Base-by-base conservation (phyloP, 2,329 filamentous ascomycete species). In the Colletotrichum plurivorum region DNA sequence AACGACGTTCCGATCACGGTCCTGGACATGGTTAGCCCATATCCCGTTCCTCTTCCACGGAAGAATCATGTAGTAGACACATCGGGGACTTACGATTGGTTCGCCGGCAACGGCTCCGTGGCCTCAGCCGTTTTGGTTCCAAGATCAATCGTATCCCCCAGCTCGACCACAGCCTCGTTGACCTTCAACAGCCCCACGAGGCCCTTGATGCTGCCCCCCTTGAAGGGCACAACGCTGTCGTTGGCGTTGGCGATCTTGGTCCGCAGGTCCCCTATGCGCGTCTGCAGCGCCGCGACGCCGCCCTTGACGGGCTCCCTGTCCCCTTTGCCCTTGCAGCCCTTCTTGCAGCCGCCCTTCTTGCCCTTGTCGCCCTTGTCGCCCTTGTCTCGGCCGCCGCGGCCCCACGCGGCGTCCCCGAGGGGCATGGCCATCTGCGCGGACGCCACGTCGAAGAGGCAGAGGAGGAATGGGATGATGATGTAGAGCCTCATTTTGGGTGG, bases 81-180 rank as follows among this genome's bases (percentile, higher is more conserved):
- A n/a, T n/a, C n/a, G n/a, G n/a, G n/a, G n/a, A n/a, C 66, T 55
- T 55, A 69, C 66, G 66, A 69, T 12, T 65, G 54, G 6, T 43
- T 45, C 22, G 54, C 54, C 12, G 66, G 55, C n/a, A 69, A 25
- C 15, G 18, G 9, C 1, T 55, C 22, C 7, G 66, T 69, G 49
- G 51, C 55, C 13, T 66, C 41, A 2, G 61, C 61, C 5, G 49
- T 20, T 54, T 59, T 56, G 13, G 41, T 66, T 12, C 39, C 16
- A 7, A 41, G 5, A 31, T 69, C 66, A 31, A 69, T 51, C n/a
- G 41, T 45, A 8, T 20, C 31, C 3, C 66, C 66, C 15, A 69
- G 54, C 22, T 53, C 45, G 3, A 59, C 55, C 18, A 69, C 62
- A 7, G 66, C 66, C 62, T 45, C 53, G 25, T 69, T 69, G 15